phyloP scores from a whole-genome alignment of 352 stramenopile species.

The Phytophthora rubi region DNA sequence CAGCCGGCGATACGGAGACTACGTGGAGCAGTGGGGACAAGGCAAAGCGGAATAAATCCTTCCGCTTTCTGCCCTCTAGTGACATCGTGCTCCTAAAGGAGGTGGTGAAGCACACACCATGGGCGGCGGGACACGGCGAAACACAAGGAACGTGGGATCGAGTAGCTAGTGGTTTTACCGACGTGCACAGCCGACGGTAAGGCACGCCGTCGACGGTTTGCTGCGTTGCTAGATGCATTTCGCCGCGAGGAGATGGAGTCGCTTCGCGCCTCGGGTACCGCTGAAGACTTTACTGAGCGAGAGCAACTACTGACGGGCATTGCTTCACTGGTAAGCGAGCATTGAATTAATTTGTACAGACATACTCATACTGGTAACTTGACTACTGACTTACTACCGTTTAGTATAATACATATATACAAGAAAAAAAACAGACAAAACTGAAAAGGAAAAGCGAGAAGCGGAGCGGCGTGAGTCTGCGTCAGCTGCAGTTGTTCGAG shows the following conservation, averaged over 20 bases:
- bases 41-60: conserved; percentile 3
- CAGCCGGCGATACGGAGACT: neutral
- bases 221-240: conserved; percentile 1
- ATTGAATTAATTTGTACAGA: neutral
- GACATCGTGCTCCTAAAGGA: conserved; percentile 1
- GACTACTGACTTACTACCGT: neutral
- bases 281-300: conserved; percentile 3
- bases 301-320: conserved; percentile 8
- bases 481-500: conserved; percentile 9
- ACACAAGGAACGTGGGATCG: neutral
- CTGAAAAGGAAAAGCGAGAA: conserved; percentile 12
- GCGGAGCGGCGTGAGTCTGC: conserved; percentile 6
- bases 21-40: neutral
- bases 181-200: conserved; percentile 1
- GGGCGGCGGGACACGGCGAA: conserved; percentile 6
- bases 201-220: conserved; percentile 1
- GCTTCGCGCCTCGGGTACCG: conserved; percentile 3
- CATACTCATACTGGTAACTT: too few species aligned
- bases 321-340: neutral
- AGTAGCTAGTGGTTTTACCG: neutral
- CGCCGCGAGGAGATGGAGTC: conserved; percentile 10
- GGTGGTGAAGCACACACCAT: neutral
- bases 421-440: conserved; percentile 14
- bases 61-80: neutral
- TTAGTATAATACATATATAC: conserved; percentile 2